A percentile compares a stretch with the other conserved stretches of the same genome.
Conservation (phyloP, 345 rosid species). For the Salix viminalis region DNA sequence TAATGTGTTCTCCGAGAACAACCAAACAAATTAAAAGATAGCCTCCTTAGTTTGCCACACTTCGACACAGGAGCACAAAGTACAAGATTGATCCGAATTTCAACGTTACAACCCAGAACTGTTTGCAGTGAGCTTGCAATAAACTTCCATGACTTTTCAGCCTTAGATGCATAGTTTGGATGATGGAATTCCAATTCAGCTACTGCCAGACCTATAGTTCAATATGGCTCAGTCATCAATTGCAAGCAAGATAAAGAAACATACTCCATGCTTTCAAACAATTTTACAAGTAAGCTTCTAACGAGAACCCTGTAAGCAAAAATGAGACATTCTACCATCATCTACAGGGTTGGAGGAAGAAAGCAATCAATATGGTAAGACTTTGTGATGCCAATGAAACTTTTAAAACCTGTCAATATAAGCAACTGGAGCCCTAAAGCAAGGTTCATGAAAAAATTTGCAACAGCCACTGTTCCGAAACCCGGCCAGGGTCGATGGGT, state of each 20-base stretch:
- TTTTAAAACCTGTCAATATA: background rate
- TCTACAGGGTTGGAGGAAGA: background rate
- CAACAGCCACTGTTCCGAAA: too few species aligned
- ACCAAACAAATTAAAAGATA: conserved; percentile 58
- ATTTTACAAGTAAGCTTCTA: background rate
- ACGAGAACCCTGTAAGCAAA: background rate
- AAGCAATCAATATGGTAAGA: background rate
- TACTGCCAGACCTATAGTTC: conserved; percentile 60
- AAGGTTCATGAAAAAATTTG: too few species aligned
- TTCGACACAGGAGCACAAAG: conserved; percentile 44
- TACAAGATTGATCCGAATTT: conserved; percentile 66
- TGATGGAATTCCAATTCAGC: conserved; percentile 70
- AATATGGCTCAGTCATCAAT: conserved; percentile 4
- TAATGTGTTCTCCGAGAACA: conserved; percentile 65
- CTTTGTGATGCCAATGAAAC: background rate
- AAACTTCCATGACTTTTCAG: conserved; percentile 90
- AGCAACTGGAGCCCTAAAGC: background rate
- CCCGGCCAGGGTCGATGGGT: too few species aligned
- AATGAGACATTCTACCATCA: background rate
- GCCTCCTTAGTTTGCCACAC: conserved; percentile 47
- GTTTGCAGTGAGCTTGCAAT: conserved; percentile 84
- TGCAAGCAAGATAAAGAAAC: background rate
- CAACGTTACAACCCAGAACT: conserved; percentile 77
- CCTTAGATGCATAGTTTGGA: conserved; percentile 54
- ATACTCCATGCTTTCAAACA: background rate